Base-by-base conservation (phyloP, 2,329 filamentous ascomycete species). In the Zasmidium angulare region DNA sequence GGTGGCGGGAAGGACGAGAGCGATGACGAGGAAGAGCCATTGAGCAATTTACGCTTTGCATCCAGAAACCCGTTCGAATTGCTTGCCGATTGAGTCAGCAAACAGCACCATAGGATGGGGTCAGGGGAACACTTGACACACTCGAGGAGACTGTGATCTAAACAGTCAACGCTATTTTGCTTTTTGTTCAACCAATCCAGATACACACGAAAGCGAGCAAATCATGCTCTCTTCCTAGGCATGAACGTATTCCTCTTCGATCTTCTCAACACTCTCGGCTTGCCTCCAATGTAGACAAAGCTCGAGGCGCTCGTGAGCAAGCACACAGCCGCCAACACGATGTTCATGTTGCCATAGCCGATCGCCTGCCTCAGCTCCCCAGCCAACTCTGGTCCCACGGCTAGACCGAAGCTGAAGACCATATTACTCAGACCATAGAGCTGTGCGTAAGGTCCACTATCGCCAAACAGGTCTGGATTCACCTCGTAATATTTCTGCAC, bases 371-470 rank as follows among this genome's bases (percentile, higher is more conserved):
- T 82, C 63, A 86, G 65, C 10, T 67, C 68, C 0, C 85, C 86
- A 7, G 80, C 82, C 52, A 85, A 70, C 14, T 87, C 68, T 0
- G 86, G 86, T 0, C 87, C 87, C 4, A 87, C 55, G 0, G 85
- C 82, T 53, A 88, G 72, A 0, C 87, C 86, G 0, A 77, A 73
- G 60, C 81, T 83, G 70, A 86, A 88, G 0, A 85, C 79, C 77
- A 88, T 81, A n/a, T 81, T 84, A 65, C 84, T 86, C 59, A 89
- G 75, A 2, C 83, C 85, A 69, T 88, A 89, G 0, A 88, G 76
- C 71, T 89, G 86, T 1, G 85, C 86, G 67, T 87, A 87, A 0
- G 86, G 85, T 0, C 83, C 82, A 3, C 81, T 76, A 82, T 62
- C 72, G 0, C 83, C 82, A 63, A 87, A 87, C 52, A 84, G 75